These are phyloP conservation scores for Podaxis sp. DNA, from an alignment of 768 basidiomycete species.

Conservation along the genomic window DNA sequence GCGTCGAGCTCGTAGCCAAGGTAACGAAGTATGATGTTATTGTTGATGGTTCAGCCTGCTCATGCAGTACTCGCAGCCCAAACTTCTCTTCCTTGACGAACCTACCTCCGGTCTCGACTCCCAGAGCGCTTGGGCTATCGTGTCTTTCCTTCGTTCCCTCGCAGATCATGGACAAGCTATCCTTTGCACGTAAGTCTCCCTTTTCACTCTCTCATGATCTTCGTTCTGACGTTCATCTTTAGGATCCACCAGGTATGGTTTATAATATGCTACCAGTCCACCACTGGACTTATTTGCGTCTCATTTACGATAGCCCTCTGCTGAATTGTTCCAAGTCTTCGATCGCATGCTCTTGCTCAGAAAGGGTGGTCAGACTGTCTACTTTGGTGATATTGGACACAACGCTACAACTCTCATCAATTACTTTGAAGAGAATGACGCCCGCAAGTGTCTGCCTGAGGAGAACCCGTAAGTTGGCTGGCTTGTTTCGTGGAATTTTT, in stretches of 20 bases:
- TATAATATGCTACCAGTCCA: slow-evolving; percentile 56
- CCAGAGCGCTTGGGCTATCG: slow-evolving; percentile 82
- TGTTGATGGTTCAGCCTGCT: not conserved
- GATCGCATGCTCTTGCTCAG: slow-evolving; percentile 73
- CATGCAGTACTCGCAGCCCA: slow-evolving; percentile 45
- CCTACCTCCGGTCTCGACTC: slow-evolving; percentile 88
- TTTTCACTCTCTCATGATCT: not conserved
- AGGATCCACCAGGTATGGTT: slow-evolving; percentile 57
- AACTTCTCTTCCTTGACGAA: slow-evolving; percentile 83
- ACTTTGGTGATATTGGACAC: slow-evolving; percentile 67
- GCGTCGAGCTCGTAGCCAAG: slow-evolving; percentile 84
- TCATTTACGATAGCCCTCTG: not conserved
- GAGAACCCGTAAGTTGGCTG: slow-evolving; percentile 63
- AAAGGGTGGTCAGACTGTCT: slow-evolving; percentile 74
- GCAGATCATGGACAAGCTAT: slow-evolving; percentile 84
- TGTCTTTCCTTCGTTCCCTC: slow-evolving; percentile 69
- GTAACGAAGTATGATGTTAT: slow-evolving; percentile 26
- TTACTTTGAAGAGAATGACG: slow-evolving; percentile 75
- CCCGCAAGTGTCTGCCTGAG: slow-evolving; percentile 49
- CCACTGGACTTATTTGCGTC: not conserved
- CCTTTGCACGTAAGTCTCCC: slow-evolving; percentile 65
- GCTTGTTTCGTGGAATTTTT: not conserved
- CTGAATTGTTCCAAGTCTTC: slow-evolving; percentile 39
- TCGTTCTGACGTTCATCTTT: not conserved
- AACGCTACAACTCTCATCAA: slow-evolving; percentile 59